Conservation (phyloP, 2,329 filamentous ascomycete genomes). For the Dactylellina leptospora region DNA sequence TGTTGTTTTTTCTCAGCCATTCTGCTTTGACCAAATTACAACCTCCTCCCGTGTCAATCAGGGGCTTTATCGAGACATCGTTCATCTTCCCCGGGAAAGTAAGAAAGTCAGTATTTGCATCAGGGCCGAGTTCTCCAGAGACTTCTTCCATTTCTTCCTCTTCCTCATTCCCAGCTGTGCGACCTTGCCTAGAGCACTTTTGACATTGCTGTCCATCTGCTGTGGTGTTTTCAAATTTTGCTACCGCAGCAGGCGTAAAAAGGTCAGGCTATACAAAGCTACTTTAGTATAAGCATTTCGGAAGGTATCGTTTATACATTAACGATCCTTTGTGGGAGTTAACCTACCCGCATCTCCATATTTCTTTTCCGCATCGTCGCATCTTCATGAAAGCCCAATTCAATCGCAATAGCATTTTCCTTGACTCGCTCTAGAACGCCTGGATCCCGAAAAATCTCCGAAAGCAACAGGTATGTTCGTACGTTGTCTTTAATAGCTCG, state of each 20-base stretch:
- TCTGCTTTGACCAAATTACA: conserved; percentile 36
- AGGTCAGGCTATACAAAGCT: conserved; percentile 1
- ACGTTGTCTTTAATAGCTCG: background rate
- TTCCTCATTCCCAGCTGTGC: background rate
- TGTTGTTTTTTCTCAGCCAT: conserved; percentile 25
- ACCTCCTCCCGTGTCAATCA: conserved; percentile 45
- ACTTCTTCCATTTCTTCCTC: background rate
- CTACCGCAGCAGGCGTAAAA: background rate
- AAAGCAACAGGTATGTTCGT: background rate
- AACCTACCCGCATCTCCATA: background rate
- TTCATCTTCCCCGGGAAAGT: conserved; percentile 23
- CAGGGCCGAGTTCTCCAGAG: conserved; percentile 3
- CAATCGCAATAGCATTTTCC: background rate
- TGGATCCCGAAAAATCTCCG: background rate
- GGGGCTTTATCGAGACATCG: conserved; percentile 13
- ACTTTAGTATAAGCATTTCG: background rate
- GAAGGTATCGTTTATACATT: background rate
- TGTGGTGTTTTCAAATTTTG: conserved; percentile 1
- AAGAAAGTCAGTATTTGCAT: background rate
- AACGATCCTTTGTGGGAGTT: background rate
- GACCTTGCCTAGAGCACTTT: conserved; percentile 1
- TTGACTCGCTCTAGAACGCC: background rate
- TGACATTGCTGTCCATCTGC: conserved; percentile 4
- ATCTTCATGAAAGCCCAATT: background rate
- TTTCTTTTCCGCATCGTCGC: background rate